Base-by-base conservation (phyloP, 2,329 filamentous ascomycete species). In the Pseudogymnoascus pannorum region DNA sequence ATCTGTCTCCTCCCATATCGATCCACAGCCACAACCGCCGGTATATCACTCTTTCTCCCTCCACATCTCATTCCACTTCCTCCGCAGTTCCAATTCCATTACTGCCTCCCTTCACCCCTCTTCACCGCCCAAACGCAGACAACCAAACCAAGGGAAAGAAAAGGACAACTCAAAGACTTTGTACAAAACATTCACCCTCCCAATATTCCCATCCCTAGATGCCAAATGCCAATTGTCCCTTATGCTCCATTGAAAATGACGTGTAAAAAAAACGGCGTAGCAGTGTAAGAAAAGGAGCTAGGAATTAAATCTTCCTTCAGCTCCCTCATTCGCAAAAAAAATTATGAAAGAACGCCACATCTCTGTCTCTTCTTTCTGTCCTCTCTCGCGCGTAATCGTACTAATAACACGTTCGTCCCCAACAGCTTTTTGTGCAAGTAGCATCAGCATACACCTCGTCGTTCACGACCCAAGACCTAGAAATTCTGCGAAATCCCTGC, bases 401-500 rank as follows among this genome's bases (percentile, higher is more conserved):
- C 35, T 38, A 36, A 38, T 38, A 38, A 38, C 35, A 38, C 35
- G 35, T 38, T n/a, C 35, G 35, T 38, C 35, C 35, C n/a, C 35
- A 18, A 8, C 8, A n/a, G n/a, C n/a, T 38, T 38, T 38, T 38
- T n/a, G n/a, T n/a, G n/a, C n/a, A n/a, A n/a, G n/a, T n/a, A n/a
- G n/a, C n/a, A n/a, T n/a, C n/a, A n/a, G n/a, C n/a, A n/a, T n/a
- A n/a, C n/a, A n/a, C n/a, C n/a, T n/a, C n/a, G n/a, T n/a, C n/a
- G n/a, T n/a, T n/a, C 29, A 31, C 11, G 4, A 38, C 16, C 35
- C 35, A 9, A 6, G n/a, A 38, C 26, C 3, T 84, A 97, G 70
- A 99, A 99, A 75, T 99, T 99, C 76, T 97, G 94, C 31, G 94
- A 90, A 70, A 99, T 97, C 63, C 94, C 94, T 38, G 91, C 91